Conservation (phyloP, 306 rosid species). For the Astragalus membranaceus region DNA sequence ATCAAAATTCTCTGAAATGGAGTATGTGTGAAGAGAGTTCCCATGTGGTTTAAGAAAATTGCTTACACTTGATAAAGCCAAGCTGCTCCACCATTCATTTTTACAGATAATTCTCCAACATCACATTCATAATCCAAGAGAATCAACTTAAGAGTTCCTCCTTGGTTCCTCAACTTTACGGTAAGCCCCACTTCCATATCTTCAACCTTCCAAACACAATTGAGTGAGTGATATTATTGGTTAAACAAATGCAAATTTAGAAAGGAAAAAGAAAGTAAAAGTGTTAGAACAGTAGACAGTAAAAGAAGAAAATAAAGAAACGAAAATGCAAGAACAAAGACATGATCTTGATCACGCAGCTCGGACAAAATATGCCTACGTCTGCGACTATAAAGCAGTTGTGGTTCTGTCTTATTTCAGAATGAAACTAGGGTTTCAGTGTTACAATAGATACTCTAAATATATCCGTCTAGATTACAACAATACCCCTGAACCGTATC, state of each 20-base stretch:
- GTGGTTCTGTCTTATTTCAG: no score
- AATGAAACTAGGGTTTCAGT: no score
- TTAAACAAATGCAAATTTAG: constrained; percentile 4
- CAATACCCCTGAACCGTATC: no score
- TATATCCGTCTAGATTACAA: no score
- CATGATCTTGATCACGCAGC: no score
- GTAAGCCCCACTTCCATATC: constrained; percentile 63
- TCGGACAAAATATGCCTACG: no score
- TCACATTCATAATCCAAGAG: constrained; percentile 61
- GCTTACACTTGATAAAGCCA: constrained; percentile 93
- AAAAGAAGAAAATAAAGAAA: no score
- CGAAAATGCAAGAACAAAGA: no score
- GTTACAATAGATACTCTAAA: no score
- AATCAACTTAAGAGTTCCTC: constrained; percentile 57
- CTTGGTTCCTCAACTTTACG: constrained; percentile 51
- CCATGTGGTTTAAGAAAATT: constrained; percentile 12
- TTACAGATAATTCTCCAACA: constrained; percentile 51
- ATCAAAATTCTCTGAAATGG: neutral
- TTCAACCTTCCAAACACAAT: constrained; percentile 54
- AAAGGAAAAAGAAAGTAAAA: neutral
- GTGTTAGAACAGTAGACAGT: no score
- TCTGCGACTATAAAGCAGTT: no score
- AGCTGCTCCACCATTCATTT: constrained; percentile 76
- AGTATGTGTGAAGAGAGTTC: neutral
- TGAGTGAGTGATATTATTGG: neutral